Percentiles rank a stretch among this genome's conserved stretches.
Evolutionary conservation across 192 early-diverging fungal genomes (phyloP).

Genomic region (Coemansia sp.): DNA sequence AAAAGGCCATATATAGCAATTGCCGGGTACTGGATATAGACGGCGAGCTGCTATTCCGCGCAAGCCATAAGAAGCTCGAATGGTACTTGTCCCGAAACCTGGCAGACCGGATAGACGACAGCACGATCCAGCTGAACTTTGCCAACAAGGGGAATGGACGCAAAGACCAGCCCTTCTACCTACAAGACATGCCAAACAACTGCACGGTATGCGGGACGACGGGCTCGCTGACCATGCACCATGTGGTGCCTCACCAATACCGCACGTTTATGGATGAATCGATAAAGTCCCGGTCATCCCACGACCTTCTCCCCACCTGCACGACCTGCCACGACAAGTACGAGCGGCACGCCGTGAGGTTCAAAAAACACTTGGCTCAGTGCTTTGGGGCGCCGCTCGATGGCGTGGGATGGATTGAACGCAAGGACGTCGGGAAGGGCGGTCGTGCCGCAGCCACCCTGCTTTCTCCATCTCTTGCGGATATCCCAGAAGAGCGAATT

Average conservation of each 20-base stretch:
- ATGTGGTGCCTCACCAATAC: constrained; percentile 46
- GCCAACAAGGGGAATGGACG: constrained; percentile 41
- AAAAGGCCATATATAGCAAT: constrained; percentile 43
- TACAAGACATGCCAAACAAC: constrained; percentile 49
- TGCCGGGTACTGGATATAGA: constrained; percentile 36
- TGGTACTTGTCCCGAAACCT: constrained; percentile 46
- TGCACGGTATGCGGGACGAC: constrained; percentile 30
- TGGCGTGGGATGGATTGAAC: constrained; percentile 43
- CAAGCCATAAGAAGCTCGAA: constrained; percentile 21
- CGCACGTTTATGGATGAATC: constrained; percentile 33
- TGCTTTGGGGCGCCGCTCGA: constrained; percentile 44
- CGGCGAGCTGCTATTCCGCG: constrained; percentile 39
- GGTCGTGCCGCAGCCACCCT: constrained; percentile 34
- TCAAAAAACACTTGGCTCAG: constrained; percentile 28
- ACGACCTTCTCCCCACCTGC: constrained; percentile 47
- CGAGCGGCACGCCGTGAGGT: constrained; percentile 24
- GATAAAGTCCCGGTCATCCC: constrained; percentile 44
- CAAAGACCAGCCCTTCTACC: constrained; percentile 36
- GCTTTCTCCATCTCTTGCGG: neutral
- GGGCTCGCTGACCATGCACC: constrained; percentile 35
- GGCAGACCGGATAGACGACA: constrained; percentile 25
- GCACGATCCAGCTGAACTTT: constrained; percentile 51
- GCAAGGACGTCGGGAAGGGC: constrained; percentile 22
- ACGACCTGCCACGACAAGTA: constrained; percentile 41
- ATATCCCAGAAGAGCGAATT: constrained; percentile 18